These are phyloP conservation scores for Pistacia integerrima DNA, from an alignment of 345 rosid genomes.

Conservation along the genomic window DNA sequence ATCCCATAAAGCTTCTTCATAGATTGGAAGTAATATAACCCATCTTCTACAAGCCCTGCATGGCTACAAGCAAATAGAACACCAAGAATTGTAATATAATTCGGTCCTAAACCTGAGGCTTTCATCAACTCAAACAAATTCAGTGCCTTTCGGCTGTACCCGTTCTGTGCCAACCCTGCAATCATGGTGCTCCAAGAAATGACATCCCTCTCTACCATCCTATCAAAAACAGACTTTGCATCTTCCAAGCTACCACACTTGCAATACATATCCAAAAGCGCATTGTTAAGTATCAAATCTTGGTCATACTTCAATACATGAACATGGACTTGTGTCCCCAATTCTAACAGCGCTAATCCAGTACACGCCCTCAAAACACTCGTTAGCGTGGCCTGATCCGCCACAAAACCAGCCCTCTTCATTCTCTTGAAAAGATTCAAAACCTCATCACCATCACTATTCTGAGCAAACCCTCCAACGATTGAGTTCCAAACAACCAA, in stretches of 20 bases:
- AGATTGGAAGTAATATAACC: constrained; percentile 57
- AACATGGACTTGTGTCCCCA: too few relatives aligned
- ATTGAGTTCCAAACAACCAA: constrained; percentile 78
- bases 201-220: constrained; percentile 63
- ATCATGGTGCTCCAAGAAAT: constrained; percentile 86
- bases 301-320: too few relatives aligned
- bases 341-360: too few relatives aligned
- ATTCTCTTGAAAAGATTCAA: constrained; percentile 57
- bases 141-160: constrained; percentile 64
- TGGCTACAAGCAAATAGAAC: constrained; percentile 83
- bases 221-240: constrained; percentile 44
- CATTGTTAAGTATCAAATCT: constrained; percentile 67
- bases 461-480: constrained; percentile 76
- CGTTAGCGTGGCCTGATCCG: too few relatives aligned
- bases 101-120: constrained; percentile 43
- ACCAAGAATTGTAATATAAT: constrained; percentile 60
- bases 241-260: constrained; percentile 72
- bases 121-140: constrained; percentile 50
- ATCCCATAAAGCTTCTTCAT: constrained; percentile 64
- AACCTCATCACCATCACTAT: constrained; percentile 52
- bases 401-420: constrained; percentile 58
- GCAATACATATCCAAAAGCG: constrained; percentile 78
- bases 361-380: too few relatives aligned
- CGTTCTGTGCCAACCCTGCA: constrained; percentile 73
- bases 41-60: constrained; percentile 64